A percentile compares a stretch with the other conserved stretches of the same genome.
Conservation (phyloP, 495 filamentous ascomycete genomes). For the Oidiodendron maius region DNA sequence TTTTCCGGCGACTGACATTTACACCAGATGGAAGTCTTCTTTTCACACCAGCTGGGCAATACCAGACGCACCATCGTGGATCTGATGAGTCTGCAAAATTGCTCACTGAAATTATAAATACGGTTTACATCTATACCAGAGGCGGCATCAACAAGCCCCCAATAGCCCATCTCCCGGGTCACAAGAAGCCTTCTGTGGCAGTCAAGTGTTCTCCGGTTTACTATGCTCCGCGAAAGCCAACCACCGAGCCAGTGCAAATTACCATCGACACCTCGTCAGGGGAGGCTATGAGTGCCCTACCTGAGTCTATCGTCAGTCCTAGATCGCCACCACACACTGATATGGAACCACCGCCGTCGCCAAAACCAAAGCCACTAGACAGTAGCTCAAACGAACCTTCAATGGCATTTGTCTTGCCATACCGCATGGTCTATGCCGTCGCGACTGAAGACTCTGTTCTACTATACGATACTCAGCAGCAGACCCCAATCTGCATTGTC, state of each 20-base stretch:
- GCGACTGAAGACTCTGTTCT: constrained; percentile 96
- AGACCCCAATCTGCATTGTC: constrained; percentile 84
- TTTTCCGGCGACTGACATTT: constrained; percentile 92
- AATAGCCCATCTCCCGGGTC: constrained; percentile 93
- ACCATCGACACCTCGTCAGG: constrained; percentile 93
- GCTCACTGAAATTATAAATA: constrained; percentile 85
- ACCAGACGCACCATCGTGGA: constrained; percentile 72
- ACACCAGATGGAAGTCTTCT: constrained; percentile 92
- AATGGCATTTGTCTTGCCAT: constrained; percentile 76
- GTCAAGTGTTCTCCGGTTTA: constrained; percentile 89
- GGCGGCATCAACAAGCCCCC: constrained; percentile 96
- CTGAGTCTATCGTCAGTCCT: constrained; percentile 69
- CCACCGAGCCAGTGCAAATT: constrained; percentile 74
- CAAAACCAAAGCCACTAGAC: constrained; percentile 43
- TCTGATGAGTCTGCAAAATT: constrained; percentile 61
- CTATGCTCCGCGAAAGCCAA: constrained; percentile 70
- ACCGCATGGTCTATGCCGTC: constrained; percentile 94
- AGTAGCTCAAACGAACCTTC: constrained; percentile 47
- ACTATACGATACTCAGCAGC: constrained; percentile 95
- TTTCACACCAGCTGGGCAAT: constrained; percentile 95
- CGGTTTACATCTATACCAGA: constrained; percentile 95
- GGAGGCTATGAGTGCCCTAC: constrained; percentile 74
- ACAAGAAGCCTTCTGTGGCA: constrained; percentile 97
- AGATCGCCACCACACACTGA: constrained; percentile 41
- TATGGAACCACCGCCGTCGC: constrained; percentile 80